Evolutionary conservation across 2,329 filamentous ascomycete species (phyloP).

Genomic region (Colletotrichum viniferum): DNA sequence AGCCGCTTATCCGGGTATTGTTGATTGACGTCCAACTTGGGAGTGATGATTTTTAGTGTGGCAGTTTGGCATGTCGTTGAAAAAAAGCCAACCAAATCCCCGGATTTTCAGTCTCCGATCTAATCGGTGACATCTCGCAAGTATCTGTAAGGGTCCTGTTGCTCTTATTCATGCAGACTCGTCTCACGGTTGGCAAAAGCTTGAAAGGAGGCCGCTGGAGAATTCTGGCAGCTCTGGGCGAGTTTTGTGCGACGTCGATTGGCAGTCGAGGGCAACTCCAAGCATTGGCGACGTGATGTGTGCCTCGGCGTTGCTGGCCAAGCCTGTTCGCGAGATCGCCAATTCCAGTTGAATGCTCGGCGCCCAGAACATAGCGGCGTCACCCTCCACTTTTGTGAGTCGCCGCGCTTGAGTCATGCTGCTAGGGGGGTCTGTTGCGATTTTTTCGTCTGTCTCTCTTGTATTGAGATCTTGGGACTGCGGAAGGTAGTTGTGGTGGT

Average conservation of each 20-base stretch:
- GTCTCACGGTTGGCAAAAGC: slow-evolving; percentile 17
- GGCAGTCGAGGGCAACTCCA: not conserved
- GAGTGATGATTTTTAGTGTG: not conserved
- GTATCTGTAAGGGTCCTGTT: slow-evolving; percentile 1
- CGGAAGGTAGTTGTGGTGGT: not conserved
- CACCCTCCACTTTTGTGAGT: slow-evolving; percentile 12
- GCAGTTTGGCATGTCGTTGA: not conserved
- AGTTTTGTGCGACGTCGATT: slow-evolving; percentile 4
- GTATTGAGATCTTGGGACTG: not conserved
- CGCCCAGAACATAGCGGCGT: slow-evolving; percentile 13
- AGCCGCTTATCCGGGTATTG: not conserved
- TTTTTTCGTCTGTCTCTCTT: not conserved
- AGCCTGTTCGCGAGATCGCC: slow-evolving; percentile 16
- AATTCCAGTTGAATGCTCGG: slow-evolving; percentile 15
- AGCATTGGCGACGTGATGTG: slow-evolving; percentile 15
- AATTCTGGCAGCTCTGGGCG: not conserved
- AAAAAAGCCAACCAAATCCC: not conserved
- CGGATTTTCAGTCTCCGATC: slow-evolving; percentile 4
- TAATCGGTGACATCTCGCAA: not conserved
- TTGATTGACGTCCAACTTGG: not conserved
- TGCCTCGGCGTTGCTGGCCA: slow-evolving; percentile 10
- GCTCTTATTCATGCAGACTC: slow-evolving; percentile 5
- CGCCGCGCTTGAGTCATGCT: slow-evolving; percentile 2
- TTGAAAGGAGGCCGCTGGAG: not conserved
- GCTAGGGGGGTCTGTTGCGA: not conserved